These are phyloP conservation scores for Hypoxylon sp. DNA, from an alignment of 2,329 filamentous ascomycete species.

Conservation along the genomic window DNA sequence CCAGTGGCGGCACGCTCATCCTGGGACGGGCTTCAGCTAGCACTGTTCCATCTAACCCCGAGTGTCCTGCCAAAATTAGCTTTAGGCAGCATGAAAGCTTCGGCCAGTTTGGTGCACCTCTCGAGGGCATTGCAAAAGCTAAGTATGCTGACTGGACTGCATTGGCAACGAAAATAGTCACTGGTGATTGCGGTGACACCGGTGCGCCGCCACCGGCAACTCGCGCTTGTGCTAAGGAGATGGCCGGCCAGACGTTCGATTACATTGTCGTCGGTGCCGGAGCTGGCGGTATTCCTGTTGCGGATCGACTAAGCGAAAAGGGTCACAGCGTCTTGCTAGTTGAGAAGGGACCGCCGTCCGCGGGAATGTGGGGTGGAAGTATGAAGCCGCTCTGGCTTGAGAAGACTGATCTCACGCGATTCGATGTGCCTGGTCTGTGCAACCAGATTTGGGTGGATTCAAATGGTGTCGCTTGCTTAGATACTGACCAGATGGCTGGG, in stretches of 20 bases:
- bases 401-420: conserved; percentile 75
- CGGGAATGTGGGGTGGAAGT: conserved; percentile 74
- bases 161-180: conserved; percentile 59
- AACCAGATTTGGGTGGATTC: conserved; percentile 79
- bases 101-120: conserved; percentile 65
- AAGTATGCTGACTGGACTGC: conserved; percentile 61
- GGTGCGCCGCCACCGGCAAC: conserved; percentile 25
- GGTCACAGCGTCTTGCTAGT: conserved; percentile 76
- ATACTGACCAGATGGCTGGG: conserved; percentile 81
- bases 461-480: conserved; percentile 74
- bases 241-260: conserved; percentile 64
- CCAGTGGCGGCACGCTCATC: conserved; percentile 61
- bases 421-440: conserved; percentile 79
- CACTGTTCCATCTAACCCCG: conserved; percentile 58
- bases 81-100: conserved; percentile 70
- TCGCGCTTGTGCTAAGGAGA: conserved; percentile 47
- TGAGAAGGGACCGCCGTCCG: conserved; percentile 72
- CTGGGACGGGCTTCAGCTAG: conserved; percentile 70
- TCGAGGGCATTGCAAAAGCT: conserved; percentile 53
- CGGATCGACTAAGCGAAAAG: conserved; percentile 73
- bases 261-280: conserved; percentile 74
- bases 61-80: conserved; percentile 61
- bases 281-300: conserved; percentile 71
- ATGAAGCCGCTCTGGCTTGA: conserved; percentile 69
- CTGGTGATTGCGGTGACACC: conserved; percentile 54